Evolutionary conservation across 2,329 filamentous ascomycete genomes (phyloP).

Genomic region (Grosmannia clavigera): DNA sequence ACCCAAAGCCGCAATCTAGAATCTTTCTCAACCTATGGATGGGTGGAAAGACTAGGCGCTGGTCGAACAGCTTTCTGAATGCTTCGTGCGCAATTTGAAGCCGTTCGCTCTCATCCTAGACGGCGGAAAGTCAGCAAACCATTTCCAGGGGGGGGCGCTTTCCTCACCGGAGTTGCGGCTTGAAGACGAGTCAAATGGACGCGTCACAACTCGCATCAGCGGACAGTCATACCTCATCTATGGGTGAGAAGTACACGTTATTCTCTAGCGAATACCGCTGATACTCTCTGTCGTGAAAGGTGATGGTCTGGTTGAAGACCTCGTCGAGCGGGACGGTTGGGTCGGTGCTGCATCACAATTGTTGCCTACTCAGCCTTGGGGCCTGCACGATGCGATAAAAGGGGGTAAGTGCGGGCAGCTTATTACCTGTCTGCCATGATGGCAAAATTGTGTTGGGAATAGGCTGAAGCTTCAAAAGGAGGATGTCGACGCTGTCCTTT

Average conservation of each 20-base stretch:
- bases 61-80: slow-evolving; percentile 52
- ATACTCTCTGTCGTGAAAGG: slow-evolving; percentile 50
- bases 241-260: slow-evolving; percentile 52
- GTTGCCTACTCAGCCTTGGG: slow-evolving; percentile 1
- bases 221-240: slow-evolving; percentile 50
- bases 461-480: neutral
- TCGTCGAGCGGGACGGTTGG: slow-evolving; percentile 43
- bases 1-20: slow-evolving; percentile 61
- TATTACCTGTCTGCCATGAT: slow-evolving; percentile 9
- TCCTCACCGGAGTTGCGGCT: no score
- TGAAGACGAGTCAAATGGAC: no score
- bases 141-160: neutral
- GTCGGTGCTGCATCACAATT: slow-evolving; percentile 25
- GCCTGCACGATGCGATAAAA: neutral
- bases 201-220: neutral
- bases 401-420: neutral
- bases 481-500: neutral
- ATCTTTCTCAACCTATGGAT: slow-evolving; percentile 43
- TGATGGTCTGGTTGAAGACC: slow-evolving; percentile 44
- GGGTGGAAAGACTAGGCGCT: slow-evolving; percentile 58
- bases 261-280: slow-evolving; percentile 56
- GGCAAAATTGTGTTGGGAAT: neutral
- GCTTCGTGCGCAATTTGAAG: slow-evolving; percentile 51
- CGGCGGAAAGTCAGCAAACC: slow-evolving; percentile 4
- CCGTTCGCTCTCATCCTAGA: slow-evolving; percentile 54